These are phyloP conservation scores for Huntiella omanensis DNA, from an alignment of 2,329 filamentous ascomycete genomes.

Conservation along the genomic window DNA sequence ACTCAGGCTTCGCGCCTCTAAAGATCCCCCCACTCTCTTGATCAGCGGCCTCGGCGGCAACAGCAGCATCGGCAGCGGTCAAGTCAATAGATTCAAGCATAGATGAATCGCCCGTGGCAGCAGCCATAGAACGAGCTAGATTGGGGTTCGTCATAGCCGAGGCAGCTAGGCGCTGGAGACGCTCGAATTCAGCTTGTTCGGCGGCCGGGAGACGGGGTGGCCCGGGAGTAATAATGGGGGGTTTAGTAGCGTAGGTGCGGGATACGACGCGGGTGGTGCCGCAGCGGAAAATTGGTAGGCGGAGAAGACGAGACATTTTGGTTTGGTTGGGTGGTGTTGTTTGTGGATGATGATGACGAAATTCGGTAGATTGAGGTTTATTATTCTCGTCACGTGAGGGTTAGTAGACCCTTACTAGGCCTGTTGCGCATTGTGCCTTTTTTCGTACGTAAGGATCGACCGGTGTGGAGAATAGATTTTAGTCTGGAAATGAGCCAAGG, in stretches of 20 bases:
- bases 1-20: constrained; percentile 70
- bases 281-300: constrained; percentile 10
- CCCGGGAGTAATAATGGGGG: constrained; percentile 34
- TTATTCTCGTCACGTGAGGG: too few species aligned
- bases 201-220: constrained; percentile 75
- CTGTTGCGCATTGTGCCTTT: too few species aligned
- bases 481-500: too few species aligned
- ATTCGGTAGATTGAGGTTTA: too few species aligned
- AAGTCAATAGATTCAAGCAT: constrained; percentile 13
- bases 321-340: not conserved
- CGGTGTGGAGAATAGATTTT: too few species aligned
- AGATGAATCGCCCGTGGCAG: constrained; percentile 16
- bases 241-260: constrained; percentile 22
- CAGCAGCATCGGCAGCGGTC: constrained; percentile 13
- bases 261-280: constrained; percentile 3
- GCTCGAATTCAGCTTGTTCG: constrained; percentile 80
- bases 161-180: constrained; percentile 49
- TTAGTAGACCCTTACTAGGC: too few species aligned
- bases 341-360: not conserved
- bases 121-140: constrained; percentile 13
- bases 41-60: constrained; percentile 23
- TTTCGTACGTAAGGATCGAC: too few species aligned
- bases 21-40: constrained; percentile 48
- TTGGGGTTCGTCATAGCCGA: constrained; percentile 24
- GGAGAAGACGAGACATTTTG: constrained; percentile 7